Evolutionary conservation across 2,329 filamentous ascomycete species (phyloP).

Genomic region (Pyricularia sp.): DNA sequence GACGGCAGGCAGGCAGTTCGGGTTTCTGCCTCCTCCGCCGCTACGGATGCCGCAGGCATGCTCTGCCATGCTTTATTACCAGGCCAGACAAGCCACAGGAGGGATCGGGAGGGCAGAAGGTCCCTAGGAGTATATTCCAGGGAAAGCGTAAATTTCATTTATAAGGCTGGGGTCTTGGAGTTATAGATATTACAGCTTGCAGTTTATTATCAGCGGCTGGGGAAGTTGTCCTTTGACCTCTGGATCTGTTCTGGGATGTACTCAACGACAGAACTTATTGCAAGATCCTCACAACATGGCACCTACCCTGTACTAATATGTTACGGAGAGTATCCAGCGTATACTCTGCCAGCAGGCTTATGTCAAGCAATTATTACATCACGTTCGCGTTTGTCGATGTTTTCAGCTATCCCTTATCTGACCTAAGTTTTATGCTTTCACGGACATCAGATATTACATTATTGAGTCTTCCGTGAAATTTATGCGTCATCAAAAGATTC

Average conservation of each 20-base stretch:
- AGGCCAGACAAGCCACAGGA: background rate
- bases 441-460: background rate
- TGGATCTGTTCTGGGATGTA: background rate
- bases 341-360: background rate
- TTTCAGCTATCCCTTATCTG: background rate
- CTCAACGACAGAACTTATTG: background rate
- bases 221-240: background rate
- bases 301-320: background rate
- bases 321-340: background rate
- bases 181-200: background rate
- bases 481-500: background rate
- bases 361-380: background rate
- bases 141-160: background rate
- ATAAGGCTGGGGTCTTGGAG: background rate
- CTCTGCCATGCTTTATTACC: background rate
- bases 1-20: background rate
- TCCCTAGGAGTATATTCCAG: background rate
- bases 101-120: background rate
- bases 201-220: background rate
- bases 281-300: background rate
- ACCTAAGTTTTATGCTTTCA: background rate
- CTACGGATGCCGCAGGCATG: background rate
- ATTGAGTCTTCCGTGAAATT: background rate
- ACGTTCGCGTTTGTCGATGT: background rate
- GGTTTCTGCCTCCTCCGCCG: background rate